These are phyloP conservation scores for Choanephora cucurbitarum DNA, from an alignment of 371 early-diverging fungal genomes.

Conservation along the genomic window DNA sequence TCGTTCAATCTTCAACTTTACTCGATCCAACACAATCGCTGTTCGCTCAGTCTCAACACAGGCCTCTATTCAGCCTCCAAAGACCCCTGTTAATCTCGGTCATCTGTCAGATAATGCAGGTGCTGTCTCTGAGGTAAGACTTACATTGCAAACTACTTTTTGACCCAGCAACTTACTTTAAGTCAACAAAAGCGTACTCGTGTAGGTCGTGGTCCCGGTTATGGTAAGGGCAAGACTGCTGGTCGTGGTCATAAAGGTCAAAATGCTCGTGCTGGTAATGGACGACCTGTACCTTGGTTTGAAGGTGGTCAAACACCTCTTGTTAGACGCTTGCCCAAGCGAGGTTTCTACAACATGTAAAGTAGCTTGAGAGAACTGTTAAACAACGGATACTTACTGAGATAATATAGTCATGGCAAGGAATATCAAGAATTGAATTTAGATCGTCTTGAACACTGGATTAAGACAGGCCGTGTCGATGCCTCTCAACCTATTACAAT, in stretches of 20 bases:
- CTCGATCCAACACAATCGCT: conserved; percentile 4
- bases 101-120: conserved; percentile 51
- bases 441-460: conserved; percentile 92
- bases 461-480: conserved; percentile 85
- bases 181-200: conserved; percentile 56
- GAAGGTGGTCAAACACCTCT: conserved; percentile 96
- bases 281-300: conserved; percentile 82
- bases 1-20: conserved; percentile 20
- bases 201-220: conserved; percentile 85
- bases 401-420: conserved; percentile 55
- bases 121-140: conserved; percentile 48
- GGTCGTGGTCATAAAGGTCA: conserved; percentile 95
- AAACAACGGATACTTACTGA: not conserved
- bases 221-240: conserved; percentile 87
- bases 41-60: conserved; percentile 30
- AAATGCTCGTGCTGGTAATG: conserved; percentile 81
- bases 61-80: conserved; percentile 29
- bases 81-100: conserved; percentile 39
- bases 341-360: conserved; percentile 83
- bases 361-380: conserved; percentile 4
- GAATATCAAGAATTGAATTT: conserved; percentile 78
- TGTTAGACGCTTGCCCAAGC: conserved; percentile 84
- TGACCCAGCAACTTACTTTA: not conserved
- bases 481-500: conserved; percentile 82
- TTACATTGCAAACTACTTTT: not conserved